Percentiles rank a stretch among this genome's conserved stretches.
Evolutionary conservation across 257 asterid genomes (phyloP).

Genomic region (Gentiana macrophylla): DNA sequence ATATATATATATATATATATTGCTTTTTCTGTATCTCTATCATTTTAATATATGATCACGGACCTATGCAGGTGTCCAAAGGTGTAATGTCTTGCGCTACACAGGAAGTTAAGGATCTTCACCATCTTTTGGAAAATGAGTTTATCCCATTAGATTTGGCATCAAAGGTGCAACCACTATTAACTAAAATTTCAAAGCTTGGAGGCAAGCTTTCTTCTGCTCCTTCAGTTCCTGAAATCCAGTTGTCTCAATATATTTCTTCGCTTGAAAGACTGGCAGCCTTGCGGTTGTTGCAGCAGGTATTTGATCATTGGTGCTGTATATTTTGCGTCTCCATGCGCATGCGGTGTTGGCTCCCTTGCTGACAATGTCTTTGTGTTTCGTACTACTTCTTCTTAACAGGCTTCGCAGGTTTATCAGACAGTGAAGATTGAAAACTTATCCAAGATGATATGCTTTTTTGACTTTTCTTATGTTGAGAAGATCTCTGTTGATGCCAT

Average conservation of each 20-base stretch:
- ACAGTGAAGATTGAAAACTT: conserved; percentile 59
- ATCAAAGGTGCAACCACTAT: conserved; percentile 55
- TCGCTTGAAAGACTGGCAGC: conserved; percentile 76
- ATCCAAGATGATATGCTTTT: conserved; percentile 60
- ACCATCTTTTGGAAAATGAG: conserved; percentile 59
- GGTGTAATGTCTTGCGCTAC: conserved; percentile 85
- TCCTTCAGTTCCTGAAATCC: conserved; percentile 65
- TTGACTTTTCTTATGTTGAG: conserved; percentile 60
- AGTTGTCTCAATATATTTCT: conserved; percentile 54
- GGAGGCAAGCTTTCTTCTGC: conserved; percentile 74
- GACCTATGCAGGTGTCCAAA: conserved; percentile 47
- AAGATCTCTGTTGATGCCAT: conserved; percentile 86
- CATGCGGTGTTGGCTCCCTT: neutral
- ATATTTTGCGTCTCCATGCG: neutral
- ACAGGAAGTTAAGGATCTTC: conserved; percentile 84
- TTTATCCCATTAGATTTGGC: conserved; percentile 64
- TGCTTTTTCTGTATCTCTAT: too few relatives aligned
- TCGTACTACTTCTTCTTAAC: conserved; percentile 14
- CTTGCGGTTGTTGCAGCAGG: conserved; percentile 84
- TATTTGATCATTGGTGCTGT: conserved; percentile 11
- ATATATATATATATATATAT: neutral
- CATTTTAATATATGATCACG: too few relatives aligned
- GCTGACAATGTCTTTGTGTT: neutral
- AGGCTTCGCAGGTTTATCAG: conserved; percentile 90
- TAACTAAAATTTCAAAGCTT: conserved; percentile 59